Evolutionary conservation across 2,329 filamentous ascomycete genomes (phyloP), one percentile per base, ranked within the genome.

Genomic region (Nakataea oryzae): DNA sequence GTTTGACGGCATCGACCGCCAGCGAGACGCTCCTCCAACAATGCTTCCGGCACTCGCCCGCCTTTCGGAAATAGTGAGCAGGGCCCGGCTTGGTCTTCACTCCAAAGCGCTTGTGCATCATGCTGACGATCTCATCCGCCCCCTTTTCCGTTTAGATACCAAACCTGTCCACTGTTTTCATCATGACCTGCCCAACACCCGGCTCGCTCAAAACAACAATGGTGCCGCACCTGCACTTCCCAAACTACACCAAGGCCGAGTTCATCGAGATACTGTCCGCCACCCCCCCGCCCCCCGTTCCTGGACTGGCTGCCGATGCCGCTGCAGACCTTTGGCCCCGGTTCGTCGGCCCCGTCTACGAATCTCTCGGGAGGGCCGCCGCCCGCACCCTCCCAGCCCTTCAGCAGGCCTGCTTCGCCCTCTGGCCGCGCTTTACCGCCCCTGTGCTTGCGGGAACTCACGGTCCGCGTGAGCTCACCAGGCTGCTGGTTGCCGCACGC

Each of bases 391-490:
- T 97, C 17, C 81, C 88, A 1, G 83, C 84, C 13, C 92, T 96
- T 67, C 81, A 79, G 3, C 82, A 84, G 47, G 84, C 88, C 59
- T 92, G 89, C 70, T 74, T 84, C 59, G 84, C 86, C 56, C 81
- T 97, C 26, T 99, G 95, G 95, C 86, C 88, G 13, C 83, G 86
- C 4, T 97, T 99, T 73, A 87, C 90, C 0, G 82, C 85, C 8
- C 93, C 93, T 0, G 83, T 97, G 28, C 74, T 87, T 1, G 84
- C 86, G 1, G 89, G 89, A n/a, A 87, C 88, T 11, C 86, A 88
- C 68, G 82, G 83, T 1, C 85, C 89, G 12, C 87, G 88, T 68
- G 91, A 97, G 69, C 97, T 97, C 74, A 87, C 90, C 17, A 88
- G 90, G 65, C 79, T 99, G 9, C 82, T 97, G 62, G 86, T 93